Evolutionary conservation across 78 protist genomes (phyloP), one percentile per base, ranked within the genome.

Genomic region (Mantamonas sphyraenae): DNA sequence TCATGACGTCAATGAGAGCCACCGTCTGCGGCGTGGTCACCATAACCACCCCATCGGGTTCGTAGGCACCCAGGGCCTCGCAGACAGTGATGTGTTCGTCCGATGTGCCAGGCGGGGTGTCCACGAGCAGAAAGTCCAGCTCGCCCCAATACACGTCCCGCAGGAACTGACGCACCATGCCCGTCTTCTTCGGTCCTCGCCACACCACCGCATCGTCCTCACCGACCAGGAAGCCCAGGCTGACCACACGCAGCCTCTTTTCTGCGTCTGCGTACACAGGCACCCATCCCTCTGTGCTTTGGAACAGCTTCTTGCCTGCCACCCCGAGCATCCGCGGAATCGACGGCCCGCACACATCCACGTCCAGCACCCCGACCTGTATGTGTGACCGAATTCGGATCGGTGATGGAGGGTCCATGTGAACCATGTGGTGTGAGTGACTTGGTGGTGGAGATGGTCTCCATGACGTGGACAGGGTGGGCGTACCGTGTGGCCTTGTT

Each of bases 91-190:
- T 45, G 77, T 89, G 96, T 68, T 92, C 96, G 64, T 92, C 93
- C 20, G 88, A 76, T 9, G 94, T 86, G 50, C 94, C 95, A 4
- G 95, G 97, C 35, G 97, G 97, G 34, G 97, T 93, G 80, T 93
- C 97, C 24, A 93, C 70, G 51, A 93, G 64, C n/a, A 93, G 64
- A 55, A 56, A 74, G 42, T 93, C 97, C 24, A 87, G 57, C 26
- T 66, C 87, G 24, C 87, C 90, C 95, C 93, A 88, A 28, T 58
- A 58, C 22, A 89, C 94, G 37, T 84, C 91, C 12, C 38, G 42
- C 38, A 93, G 31, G 73, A 92, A 89, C 47, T 85, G 89, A 28
- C 82, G 69, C 34, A 93, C 87, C 83, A 88, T 70, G 68, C 80
- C 80, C 16, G 30, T 64, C 60, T 85, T 85, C 64, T 57, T 64